These are phyloP conservation scores for Abortiporus biennis DNA, from an alignment of 1,284 basidiomycete genomes.

Conservation along the genomic window DNA sequence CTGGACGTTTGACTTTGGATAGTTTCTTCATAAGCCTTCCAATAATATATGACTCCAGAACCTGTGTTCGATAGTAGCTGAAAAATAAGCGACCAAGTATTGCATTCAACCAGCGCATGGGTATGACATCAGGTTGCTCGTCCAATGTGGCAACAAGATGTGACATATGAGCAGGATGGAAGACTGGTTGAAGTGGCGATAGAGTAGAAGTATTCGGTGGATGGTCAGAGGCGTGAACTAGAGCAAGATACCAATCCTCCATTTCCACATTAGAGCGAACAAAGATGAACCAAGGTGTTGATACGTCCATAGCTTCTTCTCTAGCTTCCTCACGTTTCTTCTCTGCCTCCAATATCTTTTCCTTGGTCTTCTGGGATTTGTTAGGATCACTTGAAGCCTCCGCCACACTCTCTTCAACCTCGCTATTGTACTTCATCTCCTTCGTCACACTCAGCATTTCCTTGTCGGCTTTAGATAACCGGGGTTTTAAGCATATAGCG, in stretches of 20 bases:
- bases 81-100: constrained; percentile 90
- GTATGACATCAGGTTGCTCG: constrained; percentile 90
- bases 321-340: constrained; percentile 37
- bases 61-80: constrained; percentile 81
- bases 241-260: constrained; percentile 94
- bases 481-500: constrained; percentile 73
- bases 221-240: constrained; percentile 70
- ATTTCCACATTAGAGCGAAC: constrained; percentile 78
- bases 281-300: constrained; percentile 86
- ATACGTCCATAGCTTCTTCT: constrained; percentile 43
- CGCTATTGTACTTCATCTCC: constrained; percentile 41
- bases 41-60: constrained; percentile 82
- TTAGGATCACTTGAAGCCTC: constrained; percentile 28
- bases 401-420: constrained; percentile 34
- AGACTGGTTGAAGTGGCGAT: constrained; percentile 55
- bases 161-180: constrained; percentile 78
- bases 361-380: constrained; percentile 39
- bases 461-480: constrained; percentile 25
- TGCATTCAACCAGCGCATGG: constrained; percentile 96
- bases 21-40: constrained; percentile 90
- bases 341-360: constrained; percentile 38
- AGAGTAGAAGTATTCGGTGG: constrained; percentile 52
- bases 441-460: constrained; percentile 45
- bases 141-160: constrained; percentile 82
- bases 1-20: constrained; percentile 83